Base-by-base conservation (phyloP, 352 stramenopile species). In the Phytopythium sindhum region DNA sequence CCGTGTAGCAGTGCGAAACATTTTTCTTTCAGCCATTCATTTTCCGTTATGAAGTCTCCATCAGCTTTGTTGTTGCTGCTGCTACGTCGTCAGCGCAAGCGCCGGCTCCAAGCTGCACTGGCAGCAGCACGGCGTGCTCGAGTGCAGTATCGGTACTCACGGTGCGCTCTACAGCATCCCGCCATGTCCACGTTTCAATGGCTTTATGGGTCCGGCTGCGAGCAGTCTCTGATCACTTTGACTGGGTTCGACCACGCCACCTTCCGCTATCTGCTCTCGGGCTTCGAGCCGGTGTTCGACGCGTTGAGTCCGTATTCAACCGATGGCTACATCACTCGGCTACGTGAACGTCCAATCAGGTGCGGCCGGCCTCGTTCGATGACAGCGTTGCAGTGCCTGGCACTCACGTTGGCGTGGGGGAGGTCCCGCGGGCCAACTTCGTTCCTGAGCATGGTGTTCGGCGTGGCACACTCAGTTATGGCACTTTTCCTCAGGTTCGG, bases 401-500 rank as follows among this genome's bases (percentile, higher is more conserved):
- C 33, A 11, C 48, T 64, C 2, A 4, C 8, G 14, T 17, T 58
- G 21, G 33, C 59, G 12, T 64, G 59, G 48, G 28, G 39, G 0
- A 17, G 48, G 0, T 57, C 59, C 1, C 21, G 59, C 8, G 59
- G 59, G 0, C 19, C 31, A 2, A 31, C 39, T 8, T 28, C 54
- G 7, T 28, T 45, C 3, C 12, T 59, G 33, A 56, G 17, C 31
- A 21, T 64, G 14, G 54, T 59, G n/a, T 64, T 64, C 35, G 59
- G 48, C 2, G 37, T 64, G 8, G 59, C 59, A 7, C 14, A 47
- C 11, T 52, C 33, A 0, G 31, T 58, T 12, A 28, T 35, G 21
- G 17, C 59, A 0, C 48, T 64, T 2, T 64, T 64, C 33, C 2
- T 64, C 4, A 31, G 48, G 15, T 64, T 64, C 48, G 59, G 47